phyloP scores from a whole-genome alignment of 2,329 filamentous ascomycete species.

The Colletotrichum neosansevieriae region DNA sequence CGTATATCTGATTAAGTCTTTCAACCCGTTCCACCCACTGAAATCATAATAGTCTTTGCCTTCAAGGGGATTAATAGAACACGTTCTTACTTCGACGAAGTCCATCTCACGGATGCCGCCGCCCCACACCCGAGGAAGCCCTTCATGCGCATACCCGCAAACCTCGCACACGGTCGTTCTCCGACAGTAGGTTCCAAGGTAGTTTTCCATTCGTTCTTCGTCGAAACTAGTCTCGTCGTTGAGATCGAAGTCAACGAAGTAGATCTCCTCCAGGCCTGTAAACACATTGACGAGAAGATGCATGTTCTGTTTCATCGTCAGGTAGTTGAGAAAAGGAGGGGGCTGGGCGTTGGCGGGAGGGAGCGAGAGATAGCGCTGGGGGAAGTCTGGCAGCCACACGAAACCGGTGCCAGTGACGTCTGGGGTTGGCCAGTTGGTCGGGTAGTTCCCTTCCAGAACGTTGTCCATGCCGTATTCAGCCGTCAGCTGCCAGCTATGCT shows the following conservation, averaged over 20 bases:
- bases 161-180: not conserved
- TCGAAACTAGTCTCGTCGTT: not conserved
- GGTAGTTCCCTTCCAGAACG: not conserved
- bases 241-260: slow-evolving; percentile 8
- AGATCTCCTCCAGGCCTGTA: not conserved
- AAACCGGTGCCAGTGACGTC: not conserved
- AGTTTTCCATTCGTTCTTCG: not conserved
- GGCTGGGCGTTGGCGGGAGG: too few relatives aligned
- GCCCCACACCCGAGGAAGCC: not conserved
- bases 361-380: not conserved
- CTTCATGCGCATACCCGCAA: slow-evolving; percentile 1
- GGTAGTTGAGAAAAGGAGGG: too few relatives aligned
- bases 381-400: not conserved
- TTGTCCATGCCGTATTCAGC: not conserved
- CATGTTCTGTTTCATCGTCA: not conserved
- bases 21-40: not conserved
- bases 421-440: not conserved
- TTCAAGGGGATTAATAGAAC: not conserved
- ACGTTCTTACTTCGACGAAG: slow-evolving; percentile 9
- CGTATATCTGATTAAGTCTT: not conserved
- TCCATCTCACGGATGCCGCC: slow-evolving; percentile 3
- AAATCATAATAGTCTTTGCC: not conserved
- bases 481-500: not conserved
- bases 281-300: slow-evolving; percentile 18
- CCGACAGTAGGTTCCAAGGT: not conserved